A percentile compares a stretch with the other conserved stretches of the same genome.
These are phyloP conservation scores for Colletotrichum truncatum DNA, from an alignment of 2,329 filamentous ascomycete species.

Conservation along the genomic window DNA sequence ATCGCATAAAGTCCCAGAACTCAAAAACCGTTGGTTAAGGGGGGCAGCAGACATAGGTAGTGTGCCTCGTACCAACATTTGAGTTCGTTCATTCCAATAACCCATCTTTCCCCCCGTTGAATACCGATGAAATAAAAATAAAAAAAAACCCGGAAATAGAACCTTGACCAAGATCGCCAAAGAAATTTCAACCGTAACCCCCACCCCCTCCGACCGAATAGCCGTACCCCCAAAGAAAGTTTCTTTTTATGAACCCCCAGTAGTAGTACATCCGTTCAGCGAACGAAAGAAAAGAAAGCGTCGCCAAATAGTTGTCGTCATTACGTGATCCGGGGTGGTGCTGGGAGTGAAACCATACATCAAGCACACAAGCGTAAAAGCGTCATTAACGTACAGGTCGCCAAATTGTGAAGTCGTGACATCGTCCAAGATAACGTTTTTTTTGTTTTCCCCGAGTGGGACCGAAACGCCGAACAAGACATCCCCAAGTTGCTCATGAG, in stretches of 20 bases:
- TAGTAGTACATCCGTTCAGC: constrained; percentile 24
- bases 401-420: constrained; percentile 10
- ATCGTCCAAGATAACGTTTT: constrained; percentile 1
- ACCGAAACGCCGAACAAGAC: constrained; percentile 1
- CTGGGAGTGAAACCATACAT: background rate
- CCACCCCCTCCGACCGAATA: background rate
- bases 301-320: constrained; percentile 22
- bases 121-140: background rate
- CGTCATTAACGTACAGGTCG: constrained; percentile 24
- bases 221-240: background rate
- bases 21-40: background rate
- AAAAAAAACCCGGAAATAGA: background rate
- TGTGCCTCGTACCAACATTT: background rate
- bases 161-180: background rate
- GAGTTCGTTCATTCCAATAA: background rate
- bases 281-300: constrained; percentile 5
- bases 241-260: background rate
- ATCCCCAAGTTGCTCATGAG: constrained; percentile 31
- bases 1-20: background rate
- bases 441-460: too few relatives aligned
- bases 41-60: background rate
- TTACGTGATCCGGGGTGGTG: constrained; percentile 16
- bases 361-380: constrained; percentile 17
- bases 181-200: background rate
- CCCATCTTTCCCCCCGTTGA: background rate